Conservation (phyloP, 805 yeast species). For the Starmerella apicola region DNA sequence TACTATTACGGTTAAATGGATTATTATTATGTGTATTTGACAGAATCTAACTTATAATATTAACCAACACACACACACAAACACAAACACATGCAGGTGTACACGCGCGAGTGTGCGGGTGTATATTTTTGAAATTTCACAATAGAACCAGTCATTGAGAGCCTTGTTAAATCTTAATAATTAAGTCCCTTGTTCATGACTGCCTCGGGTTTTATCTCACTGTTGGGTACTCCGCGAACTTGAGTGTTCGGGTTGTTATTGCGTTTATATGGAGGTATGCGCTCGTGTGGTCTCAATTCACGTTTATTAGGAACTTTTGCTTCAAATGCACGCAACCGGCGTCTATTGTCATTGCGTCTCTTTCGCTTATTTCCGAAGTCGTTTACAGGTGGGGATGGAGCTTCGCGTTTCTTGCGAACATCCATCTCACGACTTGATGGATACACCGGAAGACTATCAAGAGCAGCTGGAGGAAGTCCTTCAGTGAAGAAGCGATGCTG, state of each 20-base stretch:
- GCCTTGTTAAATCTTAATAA: not conserved
- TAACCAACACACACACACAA: no score
- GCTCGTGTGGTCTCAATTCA: slow-evolving; percentile 15
- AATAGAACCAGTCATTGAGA: no score
- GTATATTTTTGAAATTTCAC: no score
- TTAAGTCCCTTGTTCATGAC: slow-evolving; percentile 1
- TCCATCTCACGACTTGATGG: slow-evolving; percentile 89
- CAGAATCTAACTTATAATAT: no score
- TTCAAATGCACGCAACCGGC: slow-evolving; percentile 17
- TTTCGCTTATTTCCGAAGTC: slow-evolving; percentile 25
- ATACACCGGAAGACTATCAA: slow-evolving; percentile 49
- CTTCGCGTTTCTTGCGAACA: slow-evolving; percentile 20
- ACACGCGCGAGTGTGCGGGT: no score
- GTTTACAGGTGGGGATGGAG: slow-evolving; percentile 8
- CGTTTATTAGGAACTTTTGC: slow-evolving; percentile 19
- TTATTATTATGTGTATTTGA: no score
- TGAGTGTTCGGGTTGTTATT: not conserved
- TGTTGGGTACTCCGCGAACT: no score
- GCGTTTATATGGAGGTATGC: slow-evolving; percentile 22
- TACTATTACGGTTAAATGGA: no score
- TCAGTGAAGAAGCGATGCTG: slow-evolving; percentile 53
- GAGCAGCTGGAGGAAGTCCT: slow-evolving; percentile 52
- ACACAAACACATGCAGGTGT: no score
- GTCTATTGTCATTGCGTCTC: not conserved
- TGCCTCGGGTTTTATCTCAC: not conserved